Base-by-base conservation (phyloP, 2,329 filamentous ascomycete genomes). In the Pyricularia grisea region DNA sequence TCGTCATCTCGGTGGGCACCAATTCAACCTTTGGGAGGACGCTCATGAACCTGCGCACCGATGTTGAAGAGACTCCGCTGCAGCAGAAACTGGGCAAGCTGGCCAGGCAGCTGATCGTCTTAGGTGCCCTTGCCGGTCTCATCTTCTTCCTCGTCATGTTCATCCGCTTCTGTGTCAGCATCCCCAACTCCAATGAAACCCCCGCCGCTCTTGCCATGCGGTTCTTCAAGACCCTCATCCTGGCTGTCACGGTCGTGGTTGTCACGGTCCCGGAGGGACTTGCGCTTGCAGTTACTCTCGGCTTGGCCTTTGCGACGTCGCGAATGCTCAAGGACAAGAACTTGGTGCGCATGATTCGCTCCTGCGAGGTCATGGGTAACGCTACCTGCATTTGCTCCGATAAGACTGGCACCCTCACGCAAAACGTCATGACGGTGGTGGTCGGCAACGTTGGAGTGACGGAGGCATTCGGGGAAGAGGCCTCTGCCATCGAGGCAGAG, bases 91-190 rank as follows among this genome's bases (percentile, higher is more conserved):
- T 88, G 6, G 81, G 77, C 31, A 73, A 74, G 17, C 76, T 84
- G 20, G 81, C 82, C 17, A 76, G 79, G 68, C 76, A 75, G 27
- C 82, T 84, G 31, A 79, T 80, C 1, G 80, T 81, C 71, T 75
- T 82, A 27, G 85, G 85, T 36, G 87, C 90, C 73, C 87, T 87
- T 69, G 89, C 92, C 50, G 91, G 91, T 63, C 78, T 91, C n/a
- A 78, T 94, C 10, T 83, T 94, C 25, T 94, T 95, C 76, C 79
- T 93, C 68, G 89, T 93, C 30, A 82, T 94, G 14, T 87, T 94
- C 74, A 92, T 94, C 80, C 89, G 92, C 74, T 94, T 93, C 76
- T 81, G 92, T 28, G 89, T 85, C 55, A 78, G 84, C n/a, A 82
- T 94, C 9, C 84, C 85, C 5, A 74, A 79, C 50, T 88, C 86